Percentiles rank a stretch among this genome's conserved stretches.
Conservation (phyloP, 371 early-diverging fungal genomes). For the Mortierella sp. region DNA sequence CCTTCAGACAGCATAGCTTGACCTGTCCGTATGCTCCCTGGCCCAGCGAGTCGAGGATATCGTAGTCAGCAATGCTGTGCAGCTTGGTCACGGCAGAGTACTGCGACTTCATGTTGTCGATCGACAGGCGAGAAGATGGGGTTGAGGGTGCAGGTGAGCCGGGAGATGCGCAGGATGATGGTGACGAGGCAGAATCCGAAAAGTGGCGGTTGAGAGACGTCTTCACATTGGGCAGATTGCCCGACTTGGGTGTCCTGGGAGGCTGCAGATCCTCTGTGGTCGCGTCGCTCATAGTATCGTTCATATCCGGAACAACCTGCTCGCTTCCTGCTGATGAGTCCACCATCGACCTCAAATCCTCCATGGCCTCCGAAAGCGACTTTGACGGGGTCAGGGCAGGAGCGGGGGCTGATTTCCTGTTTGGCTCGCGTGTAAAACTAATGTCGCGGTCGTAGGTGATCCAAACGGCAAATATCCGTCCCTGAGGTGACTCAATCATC, state of each 20-base stretch:
- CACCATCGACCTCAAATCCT: constrained; percentile 28
- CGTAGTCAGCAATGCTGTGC: constrained; percentile 70
- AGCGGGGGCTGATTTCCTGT: constrained; percentile 18
- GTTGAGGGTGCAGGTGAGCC: constrained; percentile 51
- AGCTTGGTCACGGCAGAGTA: constrained; percentile 61
- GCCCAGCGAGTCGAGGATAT: constrained; percentile 72
- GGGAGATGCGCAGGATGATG: constrained; percentile 44
- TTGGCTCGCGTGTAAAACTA: constrained; percentile 62
- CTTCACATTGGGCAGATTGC: constrained; percentile 34
- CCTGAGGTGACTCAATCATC: constrained; percentile 65
- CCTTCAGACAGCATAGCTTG: constrained; percentile 56
- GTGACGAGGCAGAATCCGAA: constrained; percentile 28
- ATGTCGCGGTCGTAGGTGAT: constrained; percentile 76
- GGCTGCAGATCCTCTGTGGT: constrained; percentile 12
- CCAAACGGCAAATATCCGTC: constrained; percentile 75
- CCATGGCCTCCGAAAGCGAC: constrained; percentile 29
- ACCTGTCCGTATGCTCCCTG: constrained; percentile 84
- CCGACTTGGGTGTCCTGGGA: constrained; percentile 29
- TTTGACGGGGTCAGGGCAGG: constrained; percentile 9
- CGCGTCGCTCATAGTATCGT: not conserved
- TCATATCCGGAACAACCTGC: constrained; percentile 43
- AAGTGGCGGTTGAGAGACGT: constrained; percentile 45
- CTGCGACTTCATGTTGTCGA: constrained; percentile 49
- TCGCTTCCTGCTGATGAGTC: constrained; percentile 14
- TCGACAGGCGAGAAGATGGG: constrained; percentile 34